Evolutionary conservation across 2,329 filamentous ascomycete species (phyloP).

Genomic region (Lizonia empirigonia): DNA sequence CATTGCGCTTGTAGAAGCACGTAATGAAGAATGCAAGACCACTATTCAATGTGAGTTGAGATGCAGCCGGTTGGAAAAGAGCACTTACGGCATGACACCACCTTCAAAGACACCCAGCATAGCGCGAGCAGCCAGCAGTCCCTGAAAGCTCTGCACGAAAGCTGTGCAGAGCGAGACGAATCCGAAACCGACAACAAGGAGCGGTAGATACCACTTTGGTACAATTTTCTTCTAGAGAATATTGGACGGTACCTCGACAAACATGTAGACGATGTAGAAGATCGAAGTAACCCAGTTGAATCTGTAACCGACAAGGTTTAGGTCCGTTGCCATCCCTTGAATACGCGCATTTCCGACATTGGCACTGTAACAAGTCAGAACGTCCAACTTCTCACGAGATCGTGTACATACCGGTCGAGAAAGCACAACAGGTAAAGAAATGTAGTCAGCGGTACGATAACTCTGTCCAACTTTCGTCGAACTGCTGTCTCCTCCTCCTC

Average conservation of each 20-base stretch:
- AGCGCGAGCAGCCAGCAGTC: constrained; percentile 56
- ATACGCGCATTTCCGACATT: constrained; percentile 63
- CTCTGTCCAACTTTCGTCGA: constrained; percentile 60
- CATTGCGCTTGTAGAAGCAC: constrained; percentile 62
- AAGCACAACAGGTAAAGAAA: constrained; percentile 61
- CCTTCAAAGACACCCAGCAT: constrained; percentile 63
- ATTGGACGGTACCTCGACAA: constrained; percentile 63
- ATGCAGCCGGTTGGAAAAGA: neutral
- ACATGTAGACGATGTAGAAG: constrained; percentile 64
- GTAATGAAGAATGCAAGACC: constrained; percentile 63
- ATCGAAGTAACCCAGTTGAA: constrained; percentile 65
- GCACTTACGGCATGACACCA: constrained; percentile 59
- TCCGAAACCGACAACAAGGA: constrained; percentile 62
- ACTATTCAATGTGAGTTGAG: constrained; percentile 22
- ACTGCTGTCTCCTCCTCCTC: constrained; percentile 57
- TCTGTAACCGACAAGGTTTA: constrained; percentile 55
- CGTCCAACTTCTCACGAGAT: neutral
- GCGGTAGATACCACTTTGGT: constrained; percentile 59
- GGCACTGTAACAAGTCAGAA: constrained; percentile 29
- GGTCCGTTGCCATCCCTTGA: constrained; percentile 58
- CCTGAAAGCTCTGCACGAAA: constrained; percentile 57
- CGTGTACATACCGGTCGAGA: constrained; percentile 46
- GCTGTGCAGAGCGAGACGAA: constrained; percentile 61
- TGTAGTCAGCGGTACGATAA: constrained; percentile 59
- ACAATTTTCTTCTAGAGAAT: constrained; percentile 61